These are phyloP conservation scores for Yamadazyma diddensiae DNA, from an alignment of 1,139 yeast genomes.

Conservation along the genomic window DNA sequence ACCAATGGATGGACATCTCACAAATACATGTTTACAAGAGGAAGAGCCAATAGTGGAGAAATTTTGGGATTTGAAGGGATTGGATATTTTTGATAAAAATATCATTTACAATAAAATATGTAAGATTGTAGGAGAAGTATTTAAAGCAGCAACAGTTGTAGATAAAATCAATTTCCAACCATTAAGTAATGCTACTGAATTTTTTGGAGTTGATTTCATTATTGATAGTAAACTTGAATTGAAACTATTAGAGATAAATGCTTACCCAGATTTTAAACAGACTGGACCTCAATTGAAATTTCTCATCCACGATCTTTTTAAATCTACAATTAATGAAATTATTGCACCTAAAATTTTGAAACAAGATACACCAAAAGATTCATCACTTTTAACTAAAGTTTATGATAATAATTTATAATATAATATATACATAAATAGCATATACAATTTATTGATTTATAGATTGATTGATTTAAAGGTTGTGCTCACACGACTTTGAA, in stretches of 20 bases:
- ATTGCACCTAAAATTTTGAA: constrained; percentile 6
- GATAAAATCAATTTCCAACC: constrained; percentile 92
- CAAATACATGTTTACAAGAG: constrained; percentile 89
- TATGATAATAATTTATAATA: too few species aligned
- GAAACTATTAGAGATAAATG: constrained; percentile 75
- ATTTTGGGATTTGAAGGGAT: constrained; percentile 57
- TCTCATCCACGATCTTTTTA: constrained; percentile 61
- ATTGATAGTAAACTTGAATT: constrained; percentile 58
- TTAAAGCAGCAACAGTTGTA: constrained; percentile 74
- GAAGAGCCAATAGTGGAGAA: constrained; percentile 55
- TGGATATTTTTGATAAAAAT: constrained; percentile 23
- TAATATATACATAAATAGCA: too few species aligned
- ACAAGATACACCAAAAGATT: too few species aligned
- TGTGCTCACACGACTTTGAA: constrained; percentile 6
- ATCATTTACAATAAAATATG: constrained; percentile 56
- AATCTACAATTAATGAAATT: constrained; percentile 33
- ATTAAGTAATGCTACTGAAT: constrained; percentile 73
- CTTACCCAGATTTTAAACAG: constrained; percentile 96
- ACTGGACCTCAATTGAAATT: constrained; percentile 75
- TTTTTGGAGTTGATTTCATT: constrained; percentile 85
- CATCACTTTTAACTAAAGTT: too few species aligned
- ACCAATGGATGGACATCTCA: constrained; percentile 70
- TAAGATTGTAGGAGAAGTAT: constrained; percentile 65
- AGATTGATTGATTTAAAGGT: too few species aligned
- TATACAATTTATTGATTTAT: too few species aligned